Base-by-base conservation (phyloP, 2,329 filamentous ascomycete species). In the Colletotrichum cordylinicola region DNA sequence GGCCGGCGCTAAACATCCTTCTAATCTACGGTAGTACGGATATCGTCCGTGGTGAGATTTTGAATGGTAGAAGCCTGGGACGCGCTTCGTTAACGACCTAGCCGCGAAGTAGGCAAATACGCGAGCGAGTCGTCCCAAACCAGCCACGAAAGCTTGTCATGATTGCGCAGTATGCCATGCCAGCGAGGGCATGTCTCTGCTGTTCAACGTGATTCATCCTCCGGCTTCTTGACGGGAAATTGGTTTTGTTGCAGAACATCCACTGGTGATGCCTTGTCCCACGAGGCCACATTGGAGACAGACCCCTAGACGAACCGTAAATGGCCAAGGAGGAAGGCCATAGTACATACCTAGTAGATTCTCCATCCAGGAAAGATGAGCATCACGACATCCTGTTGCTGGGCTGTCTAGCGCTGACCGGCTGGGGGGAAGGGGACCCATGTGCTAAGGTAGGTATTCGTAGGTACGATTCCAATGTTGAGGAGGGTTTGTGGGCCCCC, bases 111-210 rank as follows among this genome's bases (percentile, higher is more conserved):
- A 35, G 43, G 43, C n/a, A 52, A 52, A 52, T 7, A 52, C n/a
- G 43, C 10, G 37, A 27, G 66, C 31, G 31, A 72, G 21, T 10
- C 35, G 35, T 16, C 16, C 61, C 37, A 64, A 21, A 33, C 39
- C 72, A 75, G 73, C 69, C 62, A 75, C 72, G 12, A 75, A 72
- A 72, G 73, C 73, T 75, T 72, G 62, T 72, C 33, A 18, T 56
- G 55, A 27, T 29, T n/a, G 56, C 9, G 21, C 33, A 33, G 12
- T 15, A 29, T 52, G 39, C 39, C 9, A n/a, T 43, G 39, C 39
- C 39, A 61, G 58, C 29, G 31, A n/a, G 16, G 16, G 27, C 39
- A 67, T 48, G n/a, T 68, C 24, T n/a, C 56, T 15, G 56, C 18
- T 43, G 21, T 24, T 18, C 55, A 15, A 58, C 12, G 15, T 56